These are phyloP conservation scores for Bombardia bombarda DNA, from an alignment of 495 filamentous ascomycete genomes.

Conservation along the genomic window DNA sequence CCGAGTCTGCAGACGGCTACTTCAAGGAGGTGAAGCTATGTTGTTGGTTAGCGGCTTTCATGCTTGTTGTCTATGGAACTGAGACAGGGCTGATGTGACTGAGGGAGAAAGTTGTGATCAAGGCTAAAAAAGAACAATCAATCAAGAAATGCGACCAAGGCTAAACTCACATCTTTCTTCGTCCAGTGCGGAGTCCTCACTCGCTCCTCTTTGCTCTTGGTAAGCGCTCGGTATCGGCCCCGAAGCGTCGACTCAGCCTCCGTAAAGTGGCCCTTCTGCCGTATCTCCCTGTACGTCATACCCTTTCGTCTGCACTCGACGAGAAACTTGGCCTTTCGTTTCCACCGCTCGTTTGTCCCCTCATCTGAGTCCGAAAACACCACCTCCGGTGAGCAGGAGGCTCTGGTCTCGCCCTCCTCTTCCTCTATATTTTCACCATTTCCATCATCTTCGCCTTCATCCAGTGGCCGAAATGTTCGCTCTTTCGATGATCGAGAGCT, in stretches of 20 bases:
- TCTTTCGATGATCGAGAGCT: too few species aligned
- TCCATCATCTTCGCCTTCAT: too few species aligned
- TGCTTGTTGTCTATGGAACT: neutral
- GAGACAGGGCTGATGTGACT: neutral
- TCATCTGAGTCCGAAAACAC: too few species aligned
- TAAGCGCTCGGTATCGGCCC: conserved; percentile 70
- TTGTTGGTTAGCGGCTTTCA: neutral
- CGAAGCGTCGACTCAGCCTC: conserved; percentile 86
- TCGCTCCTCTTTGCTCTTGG: conserved; percentile 64
- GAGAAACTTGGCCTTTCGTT: conserved; percentile 53
- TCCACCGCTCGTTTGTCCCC: neutral
- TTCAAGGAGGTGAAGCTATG: conserved; percentile 41
- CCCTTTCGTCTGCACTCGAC: conserved; percentile 55
- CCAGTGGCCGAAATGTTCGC: too few species aligned
- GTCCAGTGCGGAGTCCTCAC: conserved; percentile 75
- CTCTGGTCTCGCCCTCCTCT: too few species aligned
- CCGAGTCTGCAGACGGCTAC: conserved; percentile 30
- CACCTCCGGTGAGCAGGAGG: too few species aligned
- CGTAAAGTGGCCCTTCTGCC: conserved; percentile 50
- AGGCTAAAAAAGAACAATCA: conserved; percentile 1
- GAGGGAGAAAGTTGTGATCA: neutral
- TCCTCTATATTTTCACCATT: too few species aligned
- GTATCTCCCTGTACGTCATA: conserved; percentile 75
- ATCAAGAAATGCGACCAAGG: neutral
- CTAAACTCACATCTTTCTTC: conserved; percentile 61